Percentiles rank a stretch among this genome's conserved stretches.
phyloP scores from a whole-genome alignment of 345 rosid genomes.

The Citrus inodora region DNA sequence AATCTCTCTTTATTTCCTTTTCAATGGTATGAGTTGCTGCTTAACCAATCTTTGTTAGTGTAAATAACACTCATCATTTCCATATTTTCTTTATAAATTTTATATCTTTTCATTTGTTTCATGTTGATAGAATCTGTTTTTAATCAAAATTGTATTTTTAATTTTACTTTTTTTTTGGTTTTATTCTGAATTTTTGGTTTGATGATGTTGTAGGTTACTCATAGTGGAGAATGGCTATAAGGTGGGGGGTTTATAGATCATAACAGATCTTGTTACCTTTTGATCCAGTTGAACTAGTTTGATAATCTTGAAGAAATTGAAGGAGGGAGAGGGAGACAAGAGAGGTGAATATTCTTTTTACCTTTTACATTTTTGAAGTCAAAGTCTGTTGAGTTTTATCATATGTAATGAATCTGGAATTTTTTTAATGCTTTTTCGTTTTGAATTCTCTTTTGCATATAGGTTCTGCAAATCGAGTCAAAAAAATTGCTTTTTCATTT shows the following conservation, averaged over 20 bases:
- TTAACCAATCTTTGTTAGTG: constrained; percentile 22
- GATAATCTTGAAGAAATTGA: constrained; percentile 21
- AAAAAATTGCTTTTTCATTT: not conserved
- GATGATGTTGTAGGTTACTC: constrained; percentile 18
- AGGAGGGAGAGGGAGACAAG: not conserved
- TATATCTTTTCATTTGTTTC: not conserved
- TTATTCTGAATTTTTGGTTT: constrained; percentile 6
- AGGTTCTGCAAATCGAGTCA: constrained; percentile 13
- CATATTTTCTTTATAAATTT: not conserved
- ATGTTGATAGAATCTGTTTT: not conserved
- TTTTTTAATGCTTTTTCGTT: constrained; percentile 5
- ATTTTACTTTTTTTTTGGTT: not conserved
- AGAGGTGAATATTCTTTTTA: constrained; percentile 16
- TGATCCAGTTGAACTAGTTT: constrained; percentile 25
- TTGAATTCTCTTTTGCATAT: constrained; percentile 12
- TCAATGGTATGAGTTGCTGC: constrained; percentile 20
- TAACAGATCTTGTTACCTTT: constrained; percentile 34
- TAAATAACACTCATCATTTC: constrained; percentile 3
- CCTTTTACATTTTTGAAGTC: constrained; percentile 13
- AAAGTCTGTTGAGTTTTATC: constrained; percentile 8
- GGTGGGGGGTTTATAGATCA: constrained; percentile 28
- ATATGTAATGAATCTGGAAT: not conserved
- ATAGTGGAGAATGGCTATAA: constrained; percentile 19
- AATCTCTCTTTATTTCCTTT: not conserved
- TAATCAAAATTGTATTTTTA: not conserved